These are phyloP conservation scores for Colletotrichum agaves DNA, from an alignment of 2,329 filamentous ascomycete species.

Conservation along the genomic window DNA sequence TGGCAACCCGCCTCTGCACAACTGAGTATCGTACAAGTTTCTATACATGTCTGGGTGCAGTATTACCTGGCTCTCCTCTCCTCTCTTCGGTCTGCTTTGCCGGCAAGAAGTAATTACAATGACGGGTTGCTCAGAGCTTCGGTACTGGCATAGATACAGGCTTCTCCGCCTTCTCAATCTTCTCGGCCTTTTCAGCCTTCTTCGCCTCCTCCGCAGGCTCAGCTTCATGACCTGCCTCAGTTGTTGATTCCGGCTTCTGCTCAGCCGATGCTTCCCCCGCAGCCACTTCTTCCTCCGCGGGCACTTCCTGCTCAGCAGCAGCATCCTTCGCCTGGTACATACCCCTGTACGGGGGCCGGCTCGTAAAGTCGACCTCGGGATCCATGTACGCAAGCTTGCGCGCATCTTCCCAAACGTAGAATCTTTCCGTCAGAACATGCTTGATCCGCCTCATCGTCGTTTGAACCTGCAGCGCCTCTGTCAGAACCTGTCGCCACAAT, in stretches of 20 bases:
- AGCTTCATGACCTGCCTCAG: background rate
- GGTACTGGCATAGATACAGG: conserved; percentile 29
- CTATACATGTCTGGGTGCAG: conserved; percentile 37
- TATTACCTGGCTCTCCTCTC: conserved; percentile 28
- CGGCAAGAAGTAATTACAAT: conserved; percentile 4
- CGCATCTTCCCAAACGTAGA: conserved; percentile 87
- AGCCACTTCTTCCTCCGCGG: conserved; percentile 8
- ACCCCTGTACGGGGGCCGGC: conserved; percentile 48
- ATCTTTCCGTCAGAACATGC: conserved; percentile 86
- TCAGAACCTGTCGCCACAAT: conserved; percentile 6
- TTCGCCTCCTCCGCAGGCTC: background rate
- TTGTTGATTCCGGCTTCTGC: conserved; percentile 7
- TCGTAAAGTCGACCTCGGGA: conserved; percentile 71
- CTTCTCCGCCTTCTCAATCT: background rate
- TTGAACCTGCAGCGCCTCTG: conserved; percentile 66
- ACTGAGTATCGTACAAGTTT: conserved; percentile 35
- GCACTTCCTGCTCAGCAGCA: background rate
- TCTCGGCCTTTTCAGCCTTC: background rate
- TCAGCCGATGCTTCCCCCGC: conserved; percentile 11
- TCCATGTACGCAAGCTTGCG: conserved; percentile 72
- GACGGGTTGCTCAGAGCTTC: conserved; percentile 17
- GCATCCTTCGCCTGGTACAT: conserved; percentile 52
- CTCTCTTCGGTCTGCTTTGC: background rate
- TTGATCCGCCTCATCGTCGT: conserved; percentile 85
- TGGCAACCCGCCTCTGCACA: conserved; percentile 9